Evolutionary conservation across 495 filamentous ascomycete species (phyloP), one percentile per base, ranked within the genome.

Genomic region (Tirmania nivea): DNA sequence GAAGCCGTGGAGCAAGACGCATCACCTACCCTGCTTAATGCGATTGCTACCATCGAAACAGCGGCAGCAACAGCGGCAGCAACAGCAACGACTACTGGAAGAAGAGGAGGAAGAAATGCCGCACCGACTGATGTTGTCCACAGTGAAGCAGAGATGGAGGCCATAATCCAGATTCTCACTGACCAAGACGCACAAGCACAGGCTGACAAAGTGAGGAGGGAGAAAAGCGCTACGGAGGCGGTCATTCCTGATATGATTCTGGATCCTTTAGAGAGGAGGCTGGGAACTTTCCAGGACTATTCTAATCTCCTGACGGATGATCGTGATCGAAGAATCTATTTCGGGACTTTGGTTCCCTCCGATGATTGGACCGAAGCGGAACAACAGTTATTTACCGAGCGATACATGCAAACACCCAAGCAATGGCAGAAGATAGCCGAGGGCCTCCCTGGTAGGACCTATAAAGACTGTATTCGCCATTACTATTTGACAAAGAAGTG

Each of bases 401-500:
- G 77, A 2, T 95, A 88, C 60, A 75, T 86, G 56, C 77, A 81
- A 37, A 71, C 74, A 54, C 88, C 89, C 0, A 97, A 97, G 74
- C 83, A 85, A 64, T 97, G 86, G 82, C 83, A 85, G 49, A 83
- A 81, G 62, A 86, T 96, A 54, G 83, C 88, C 1, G 77, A 81
- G 48, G 11, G 86, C 61, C 75, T 86, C 56, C 76, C 81, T 31
- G 69, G 73, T 53, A 85, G 85, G 1, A 95, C 94, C 73, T 90
- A 82, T 67, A 78, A 83, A 58, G 78, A 87, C 50, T 92, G 84
- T 63, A 95, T 97, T 58, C 73, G 86, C 58, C 92, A 96, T 65
- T 96, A 97, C 65, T 97, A 97, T 66, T 75, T 87, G 57, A 94
- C 83, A 54, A 97, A 97, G 67, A 79, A 83, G 60, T 75, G 79